phyloP scores from a whole-genome alignment of 2,329 filamentous ascomycete species.

The Orbilia blumenaviensis region DNA sequence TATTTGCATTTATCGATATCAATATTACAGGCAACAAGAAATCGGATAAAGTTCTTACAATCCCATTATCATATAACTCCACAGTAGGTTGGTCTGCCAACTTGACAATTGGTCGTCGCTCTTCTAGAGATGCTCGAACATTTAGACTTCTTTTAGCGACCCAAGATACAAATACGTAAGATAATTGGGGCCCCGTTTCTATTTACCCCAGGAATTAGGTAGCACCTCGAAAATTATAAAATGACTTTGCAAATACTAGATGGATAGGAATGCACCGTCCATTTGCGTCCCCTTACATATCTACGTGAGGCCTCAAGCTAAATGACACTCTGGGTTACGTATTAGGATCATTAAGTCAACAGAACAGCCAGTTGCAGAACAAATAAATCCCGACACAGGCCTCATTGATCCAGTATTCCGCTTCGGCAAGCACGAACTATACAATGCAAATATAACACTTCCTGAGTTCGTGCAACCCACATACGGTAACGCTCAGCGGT shows the following conservation, averaged over 20 bases:
- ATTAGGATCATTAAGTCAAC: too few relatives aligned
- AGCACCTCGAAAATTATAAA: too few relatives aligned
- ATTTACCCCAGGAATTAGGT: too few relatives aligned
- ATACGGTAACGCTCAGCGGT: neutral
- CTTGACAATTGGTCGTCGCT: neutral
- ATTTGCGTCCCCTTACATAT: too few relatives aligned
- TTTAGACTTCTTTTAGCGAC: neutral
- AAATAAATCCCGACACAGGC: too few relatives aligned
- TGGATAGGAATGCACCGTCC: too few relatives aligned
- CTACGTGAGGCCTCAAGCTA: too few relatives aligned
- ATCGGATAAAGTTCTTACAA: neutral
- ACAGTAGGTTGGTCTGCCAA: neutral
- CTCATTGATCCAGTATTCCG: neutral
- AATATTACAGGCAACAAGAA: too few relatives aligned
- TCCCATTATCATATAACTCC: neutral
- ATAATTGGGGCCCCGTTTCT: neutral
- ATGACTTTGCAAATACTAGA: too few relatives aligned
- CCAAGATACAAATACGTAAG: neutral
- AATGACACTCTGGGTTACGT: too few relatives aligned
- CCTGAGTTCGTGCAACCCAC: neutral
- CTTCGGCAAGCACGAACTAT: neutral
- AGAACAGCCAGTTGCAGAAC: too few relatives aligned
- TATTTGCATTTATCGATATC: too few relatives aligned
- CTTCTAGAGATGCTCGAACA: neutral
- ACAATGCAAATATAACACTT: neutral